Evolutionary conservation across 371 early-diverging fungal species (phyloP), one percentile per base, ranked within the genome.

Genomic region (Parasitella parasitica): DNA sequence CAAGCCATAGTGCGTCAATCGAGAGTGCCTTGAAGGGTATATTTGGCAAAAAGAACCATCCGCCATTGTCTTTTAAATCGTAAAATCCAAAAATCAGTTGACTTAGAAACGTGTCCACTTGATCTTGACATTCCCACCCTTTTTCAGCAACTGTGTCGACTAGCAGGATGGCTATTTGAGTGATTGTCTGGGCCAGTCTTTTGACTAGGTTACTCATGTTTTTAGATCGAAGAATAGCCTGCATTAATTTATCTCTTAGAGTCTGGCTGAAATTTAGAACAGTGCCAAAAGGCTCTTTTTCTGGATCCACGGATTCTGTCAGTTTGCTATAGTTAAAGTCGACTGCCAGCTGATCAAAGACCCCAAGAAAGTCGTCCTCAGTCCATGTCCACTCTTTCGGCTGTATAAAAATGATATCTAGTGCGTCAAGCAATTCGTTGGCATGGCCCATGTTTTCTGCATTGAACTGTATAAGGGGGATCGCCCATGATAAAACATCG

Each of bases 271-370:
- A 72, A 38, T 65, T 63, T n/a, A 80, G 57, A 13, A 60, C 9
- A 5, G 26, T 16, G 4, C 56, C 20, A 12, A 39, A 9, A 11
- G 35, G 18, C 15, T 37, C 38, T 28, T 57, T 32, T 5, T 54
- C 34, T 8, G 35, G 12, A 4, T 41, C 12, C 4, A 54, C 22
- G 0, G 54, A 57, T 4, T 63, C 62, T 0, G 65, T 20, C 8
- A 69, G 43, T 6, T 41, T 56, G 34, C 53, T 61, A 20, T 61
- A 71, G 1, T 49, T 55, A 18, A 58, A 63, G 4, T 78, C 68
- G 0, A 87, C 59, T 15, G 83, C 83, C 59, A 91, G 67, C 61
- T 91, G 91, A 64, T 85, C 86, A 38, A 91, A 56, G 6, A 82
- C 62, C 0, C 68, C 74, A 5, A 82, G 51, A 63, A 79, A 86